Evolutionary conservation across 225 moss, liverwort and hornwort species (phyloP).

Genomic region (Sphagnum contortum): DNA sequence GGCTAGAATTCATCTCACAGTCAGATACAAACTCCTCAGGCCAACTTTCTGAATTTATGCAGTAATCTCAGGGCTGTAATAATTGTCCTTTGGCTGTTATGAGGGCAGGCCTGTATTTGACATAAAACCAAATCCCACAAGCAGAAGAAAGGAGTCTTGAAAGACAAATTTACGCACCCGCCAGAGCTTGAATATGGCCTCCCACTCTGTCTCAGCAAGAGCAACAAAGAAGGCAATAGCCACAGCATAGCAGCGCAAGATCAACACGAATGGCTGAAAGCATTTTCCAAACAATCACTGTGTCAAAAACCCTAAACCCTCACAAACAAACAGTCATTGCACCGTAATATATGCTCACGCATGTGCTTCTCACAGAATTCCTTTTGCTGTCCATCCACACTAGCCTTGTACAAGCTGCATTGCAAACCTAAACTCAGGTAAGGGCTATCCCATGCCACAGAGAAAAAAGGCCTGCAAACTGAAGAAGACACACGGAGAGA

Average conservation of each 20-base stretch:
- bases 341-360: constrained; percentile 6
- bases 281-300: too few relatives aligned
- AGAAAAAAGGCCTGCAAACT: too few relatives aligned
- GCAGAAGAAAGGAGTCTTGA: not conserved
- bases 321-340: too few relatives aligned
- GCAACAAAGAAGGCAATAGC: constrained; percentile 54
- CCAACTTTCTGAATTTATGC: not conserved
- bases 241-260: constrained; percentile 59
- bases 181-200: constrained; percentile 71
- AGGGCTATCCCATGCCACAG: too few relatives aligned
- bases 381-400: too few relatives aligned
- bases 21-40: too few relatives aligned
- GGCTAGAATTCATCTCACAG: not conserved
- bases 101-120: not conserved
- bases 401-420: too few relatives aligned
- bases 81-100: not conserved
- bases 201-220: constrained; percentile 94
- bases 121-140: not conserved
- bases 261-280: constrained; percentile 54
- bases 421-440: too few relatives aligned
- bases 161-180: constrained; percentile 32
- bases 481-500: not conserved
- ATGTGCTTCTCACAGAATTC: too few relatives aligned
- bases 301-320: too few relatives aligned
- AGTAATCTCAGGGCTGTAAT: not conserved